Conservation (phyloP, 257 asterid species). For the Vinca minor region DNA sequence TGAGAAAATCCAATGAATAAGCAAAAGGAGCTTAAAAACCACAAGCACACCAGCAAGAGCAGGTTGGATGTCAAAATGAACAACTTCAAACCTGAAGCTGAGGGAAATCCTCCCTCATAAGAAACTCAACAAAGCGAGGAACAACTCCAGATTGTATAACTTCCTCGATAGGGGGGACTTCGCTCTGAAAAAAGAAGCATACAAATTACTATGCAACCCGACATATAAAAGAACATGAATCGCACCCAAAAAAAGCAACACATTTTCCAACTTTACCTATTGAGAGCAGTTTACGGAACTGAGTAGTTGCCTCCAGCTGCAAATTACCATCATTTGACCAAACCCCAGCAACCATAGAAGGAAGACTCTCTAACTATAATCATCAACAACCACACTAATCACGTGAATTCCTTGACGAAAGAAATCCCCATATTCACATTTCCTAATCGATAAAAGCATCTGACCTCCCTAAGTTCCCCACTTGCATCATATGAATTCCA, state of each 20-base stretch:
- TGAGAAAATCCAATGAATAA: slow-evolving; percentile 14
- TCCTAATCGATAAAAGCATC: too few relatives aligned
- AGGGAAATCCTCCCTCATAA: slow-evolving; percentile 66
- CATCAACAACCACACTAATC: slow-evolving; percentile 1
- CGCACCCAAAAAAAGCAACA: background rate
- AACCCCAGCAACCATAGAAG: slow-evolving; percentile 61
- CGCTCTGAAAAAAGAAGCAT: slow-evolving; percentile 44
- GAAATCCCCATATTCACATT: background rate
- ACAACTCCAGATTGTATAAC: slow-evolving; percentile 88
- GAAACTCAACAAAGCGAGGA: slow-evolving; percentile 89
- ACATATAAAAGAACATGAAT: slow-evolving; percentile 5
- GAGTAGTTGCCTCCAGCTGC: slow-evolving; percentile 82
- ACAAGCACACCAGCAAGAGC: background rate
- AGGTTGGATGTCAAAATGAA: background rate
- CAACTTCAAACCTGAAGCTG: slow-evolving; percentile 61
- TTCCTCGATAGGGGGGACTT: slow-evolving; percentile 92
- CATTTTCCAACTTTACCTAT: slow-evolving; percentile 38
- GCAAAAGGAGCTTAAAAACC: background rate
- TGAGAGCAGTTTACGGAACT: slow-evolving; percentile 78
- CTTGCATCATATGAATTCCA: too few relatives aligned
- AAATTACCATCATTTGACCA: slow-evolving; percentile 52
- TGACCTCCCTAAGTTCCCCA: background rate
- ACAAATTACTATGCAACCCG: background rate
- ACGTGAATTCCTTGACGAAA: background rate
- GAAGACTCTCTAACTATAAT: slow-evolving; percentile 81